These are phyloP conservation scores for Skeletonema menzelii DNA, from an alignment of 108 stramenopile genomes.

Conservation along the genomic window DNA sequence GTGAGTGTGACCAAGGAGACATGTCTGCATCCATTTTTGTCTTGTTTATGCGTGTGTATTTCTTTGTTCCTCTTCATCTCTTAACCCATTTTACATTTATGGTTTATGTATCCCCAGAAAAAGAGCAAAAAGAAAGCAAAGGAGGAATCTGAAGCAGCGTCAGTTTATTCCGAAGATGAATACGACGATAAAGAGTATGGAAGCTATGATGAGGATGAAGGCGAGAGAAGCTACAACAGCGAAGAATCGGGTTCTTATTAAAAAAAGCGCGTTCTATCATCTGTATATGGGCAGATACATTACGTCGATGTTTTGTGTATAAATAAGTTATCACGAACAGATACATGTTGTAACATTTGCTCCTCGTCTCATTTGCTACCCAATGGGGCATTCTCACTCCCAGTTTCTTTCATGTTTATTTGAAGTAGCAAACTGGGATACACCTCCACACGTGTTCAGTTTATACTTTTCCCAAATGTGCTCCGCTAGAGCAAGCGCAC, in stretches of 20 bases:
- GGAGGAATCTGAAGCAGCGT: background rate
- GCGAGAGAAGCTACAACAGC: background rate
- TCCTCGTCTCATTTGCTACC: background rate
- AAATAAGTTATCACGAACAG: background rate
- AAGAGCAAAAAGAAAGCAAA: slow-evolving; percentile 8
- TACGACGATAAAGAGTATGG: background rate
- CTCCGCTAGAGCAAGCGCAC: background rate
- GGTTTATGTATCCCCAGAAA: background rate
- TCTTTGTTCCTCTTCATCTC: no score
- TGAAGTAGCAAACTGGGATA: background rate
- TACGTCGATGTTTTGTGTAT: background rate
- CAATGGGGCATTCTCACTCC: background rate
- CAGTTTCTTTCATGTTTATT: background rate
- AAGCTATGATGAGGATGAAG: background rate
- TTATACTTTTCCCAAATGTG: background rate
- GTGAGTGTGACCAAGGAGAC: background rate
- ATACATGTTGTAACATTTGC: background rate
- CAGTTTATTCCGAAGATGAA: background rate
- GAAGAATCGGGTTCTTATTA: slow-evolving; percentile 2
- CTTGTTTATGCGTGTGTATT: background rate
- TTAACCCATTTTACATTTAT: background rate
- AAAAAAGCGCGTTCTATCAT: background rate
- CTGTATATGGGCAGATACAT: background rate
- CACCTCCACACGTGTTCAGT: background rate
- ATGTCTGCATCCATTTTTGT: background rate